phyloP scores from a whole-genome alignment of 805 yeast genomes.

The Barnettozyma botsteinii region DNA sequence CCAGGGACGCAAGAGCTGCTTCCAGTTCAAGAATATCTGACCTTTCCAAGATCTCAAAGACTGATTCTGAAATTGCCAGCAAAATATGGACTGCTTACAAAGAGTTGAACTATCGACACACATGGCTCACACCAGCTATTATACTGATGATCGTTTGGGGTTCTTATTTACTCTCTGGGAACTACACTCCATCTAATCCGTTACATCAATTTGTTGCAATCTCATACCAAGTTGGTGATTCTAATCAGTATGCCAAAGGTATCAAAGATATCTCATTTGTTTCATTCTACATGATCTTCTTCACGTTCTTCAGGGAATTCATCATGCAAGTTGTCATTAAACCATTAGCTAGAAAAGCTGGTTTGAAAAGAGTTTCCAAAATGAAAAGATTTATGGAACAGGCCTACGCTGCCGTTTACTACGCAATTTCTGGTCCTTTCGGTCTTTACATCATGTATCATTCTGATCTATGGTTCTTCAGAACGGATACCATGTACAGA shows the following conservation, averaged over 20 bases:
- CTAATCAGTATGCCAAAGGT: conserved; percentile 84
- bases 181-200: conserved; percentile 53
- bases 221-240: conserved; percentile 56
- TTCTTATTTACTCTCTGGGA: conserved; percentile 50
- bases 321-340: conserved; percentile 73
- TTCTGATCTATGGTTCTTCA: conserved; percentile 84
- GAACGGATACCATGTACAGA: conserved; percentile 74
- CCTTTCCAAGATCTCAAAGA: conserved; percentile 27
- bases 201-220: conserved; percentile 58
- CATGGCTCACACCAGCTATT: conserved; percentile 69
- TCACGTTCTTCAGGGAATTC: conserved; percentile 89
- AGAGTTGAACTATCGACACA: conserved; percentile 50
- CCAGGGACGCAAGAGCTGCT: conserved; percentile 36
- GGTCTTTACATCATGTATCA: conserved; percentile 86
- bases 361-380: conserved; percentile 46
- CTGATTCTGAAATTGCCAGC: conserved; percentile 47
- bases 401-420: conserved; percentile 77
- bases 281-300: conserved; percentile 72
- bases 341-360: conserved; percentile 59
- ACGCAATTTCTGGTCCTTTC: conserved; percentile 72
- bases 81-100: conserved; percentile 54
- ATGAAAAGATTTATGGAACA: conserved; percentile 88
- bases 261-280: conserved; percentile 75
- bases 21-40: conserved; percentile 31
- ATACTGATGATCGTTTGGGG: conserved; percentile 37